Conservation (phyloP, 805 yeast species). For the Lipomyces starkeyi region DNA sequence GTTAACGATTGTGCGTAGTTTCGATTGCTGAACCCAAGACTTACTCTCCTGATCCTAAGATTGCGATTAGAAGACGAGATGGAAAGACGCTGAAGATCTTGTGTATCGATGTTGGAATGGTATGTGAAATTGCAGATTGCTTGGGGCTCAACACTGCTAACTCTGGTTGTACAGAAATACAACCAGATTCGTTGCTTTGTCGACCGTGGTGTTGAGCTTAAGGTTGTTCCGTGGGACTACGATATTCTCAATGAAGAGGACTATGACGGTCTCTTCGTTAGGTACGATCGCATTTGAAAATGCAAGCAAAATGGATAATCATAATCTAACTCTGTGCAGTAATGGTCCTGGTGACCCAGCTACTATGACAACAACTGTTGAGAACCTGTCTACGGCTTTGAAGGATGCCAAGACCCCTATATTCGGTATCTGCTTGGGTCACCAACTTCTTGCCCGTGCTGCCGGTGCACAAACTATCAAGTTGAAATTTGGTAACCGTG, state of each 20-base stretch:
- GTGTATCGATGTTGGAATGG: conserved; percentile 95
- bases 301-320: neutral
- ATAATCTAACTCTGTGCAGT: conserved; percentile 55
- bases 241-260: conserved; percentile 73
- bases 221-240: conserved; percentile 95
- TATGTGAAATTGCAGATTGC: neutral
- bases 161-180: conserved; percentile 56
- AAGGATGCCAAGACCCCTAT: conserved; percentile 80
- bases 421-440: conserved; percentile 98
- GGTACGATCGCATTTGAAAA: conserved; percentile 1
- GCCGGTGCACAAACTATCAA: conserved; percentile 92
- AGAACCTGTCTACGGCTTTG: conserved; percentile 62
- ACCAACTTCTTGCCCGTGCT: conserved; percentile 93
- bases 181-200: conserved; percentile 98
- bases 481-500: conserved; percentile 97
- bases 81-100: conserved; percentile 83
- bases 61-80: conserved; percentile 61
- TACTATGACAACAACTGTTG: conserved; percentile 72
- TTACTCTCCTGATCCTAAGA: conserved; percentile 69
- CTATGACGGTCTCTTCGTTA: conserved; percentile 85
- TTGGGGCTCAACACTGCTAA: neutral
- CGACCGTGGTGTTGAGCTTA: conserved; percentile 92
- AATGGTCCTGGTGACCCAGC: conserved; percentile 99
- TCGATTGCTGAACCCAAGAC: conserved; percentile 76
- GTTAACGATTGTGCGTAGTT: conserved; percentile 50